Evolutionary conservation across 1,284 basidiomycete species (phyloP), one percentile per base, ranked within the genome.

Genomic region (Cryptococcus sp.): DNA sequence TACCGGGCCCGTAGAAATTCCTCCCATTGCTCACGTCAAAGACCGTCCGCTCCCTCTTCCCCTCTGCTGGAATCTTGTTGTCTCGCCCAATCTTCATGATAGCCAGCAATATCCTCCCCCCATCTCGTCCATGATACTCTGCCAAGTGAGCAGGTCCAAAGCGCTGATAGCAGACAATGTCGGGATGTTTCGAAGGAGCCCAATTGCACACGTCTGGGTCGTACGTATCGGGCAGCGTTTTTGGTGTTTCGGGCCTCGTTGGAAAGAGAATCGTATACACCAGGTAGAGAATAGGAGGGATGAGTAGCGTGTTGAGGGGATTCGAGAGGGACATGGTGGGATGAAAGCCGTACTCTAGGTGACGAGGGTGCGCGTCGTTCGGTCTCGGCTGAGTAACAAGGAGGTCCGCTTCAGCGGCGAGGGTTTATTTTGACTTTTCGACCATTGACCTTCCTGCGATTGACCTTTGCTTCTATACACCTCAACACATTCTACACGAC

Each of bases 1-100:
- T 58, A 91, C 90, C 83, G 18, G 92, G 92, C 0, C 92, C 92
- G 69, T 97, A 95, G 74, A 97, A 97, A 65, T 81, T 86, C 60
- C 82, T 79, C 26, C 92, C 92, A 12, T 81, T 79, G 0, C 87
- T 86, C 28, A 95, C 92, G 65, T 97, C 92, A 68, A 93, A 95
- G 47, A 97, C 92, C 12, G 79, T 85, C 12, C 90, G 80, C 53
- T 86, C 83, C 36, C 45, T 41, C 49, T 46, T 84, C 77, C 44
- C 74, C 70, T 3, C 86, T 43, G 41, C 43, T 50, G 49, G 31
- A 6, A 58, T 50, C 50, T 56, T 54, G n/a, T 62, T 59, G 45
- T 60, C 56, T n/a, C 35, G 38, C 14, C 53, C 55, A 7, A 65
- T 55, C n/a, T 87, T 80, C 54, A 85, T 82, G 60, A 97, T 95